Conservation (phyloP, 2,329 filamentous ascomycete genomes). For the Colletotrichum chrysophilum region DNA sequence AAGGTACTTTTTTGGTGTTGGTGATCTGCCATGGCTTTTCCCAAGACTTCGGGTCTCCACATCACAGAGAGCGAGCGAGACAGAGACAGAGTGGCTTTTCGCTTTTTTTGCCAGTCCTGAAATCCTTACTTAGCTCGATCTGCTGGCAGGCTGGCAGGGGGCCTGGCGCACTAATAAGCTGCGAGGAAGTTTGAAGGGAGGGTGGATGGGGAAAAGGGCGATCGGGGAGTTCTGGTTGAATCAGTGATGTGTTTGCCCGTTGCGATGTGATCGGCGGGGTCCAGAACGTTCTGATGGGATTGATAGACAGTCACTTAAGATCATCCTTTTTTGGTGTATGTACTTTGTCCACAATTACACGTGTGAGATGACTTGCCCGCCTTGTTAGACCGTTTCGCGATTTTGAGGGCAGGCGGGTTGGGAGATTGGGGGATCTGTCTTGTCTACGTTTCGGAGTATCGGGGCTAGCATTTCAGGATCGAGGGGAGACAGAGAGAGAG, state of each 20-base stretch:
- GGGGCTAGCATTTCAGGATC: conserved; percentile 3
- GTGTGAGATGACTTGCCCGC: background rate
- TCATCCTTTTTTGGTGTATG: background rate
- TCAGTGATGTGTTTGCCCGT: background rate
- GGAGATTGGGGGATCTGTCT: background rate
- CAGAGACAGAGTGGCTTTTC: background rate
- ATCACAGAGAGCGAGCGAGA: background rate
- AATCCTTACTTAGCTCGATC: background rate
- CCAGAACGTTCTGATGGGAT: background rate
- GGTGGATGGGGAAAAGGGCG: background rate
- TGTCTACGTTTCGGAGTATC: conserved; percentile 10
- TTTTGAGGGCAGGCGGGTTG: background rate
- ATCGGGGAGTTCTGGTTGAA: background rate
- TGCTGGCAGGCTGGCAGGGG: background rate
- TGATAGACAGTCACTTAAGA: background rate
- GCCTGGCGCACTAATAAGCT: background rate
- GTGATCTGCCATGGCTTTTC: background rate
- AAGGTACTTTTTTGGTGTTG: background rate
- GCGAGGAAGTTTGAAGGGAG: background rate
- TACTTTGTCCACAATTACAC: background rate
- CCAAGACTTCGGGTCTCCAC: background rate
- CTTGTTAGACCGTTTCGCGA: background rate
- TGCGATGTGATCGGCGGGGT: background rate
- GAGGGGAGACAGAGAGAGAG: background rate
- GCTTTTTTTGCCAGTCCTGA: background rate